A percentile compares a stretch with the other conserved stretches of the same genome.
phyloP scores from a whole-genome alignment of 2,329 filamentous ascomycete species.

The Scedosporium dehoogii region DNA sequence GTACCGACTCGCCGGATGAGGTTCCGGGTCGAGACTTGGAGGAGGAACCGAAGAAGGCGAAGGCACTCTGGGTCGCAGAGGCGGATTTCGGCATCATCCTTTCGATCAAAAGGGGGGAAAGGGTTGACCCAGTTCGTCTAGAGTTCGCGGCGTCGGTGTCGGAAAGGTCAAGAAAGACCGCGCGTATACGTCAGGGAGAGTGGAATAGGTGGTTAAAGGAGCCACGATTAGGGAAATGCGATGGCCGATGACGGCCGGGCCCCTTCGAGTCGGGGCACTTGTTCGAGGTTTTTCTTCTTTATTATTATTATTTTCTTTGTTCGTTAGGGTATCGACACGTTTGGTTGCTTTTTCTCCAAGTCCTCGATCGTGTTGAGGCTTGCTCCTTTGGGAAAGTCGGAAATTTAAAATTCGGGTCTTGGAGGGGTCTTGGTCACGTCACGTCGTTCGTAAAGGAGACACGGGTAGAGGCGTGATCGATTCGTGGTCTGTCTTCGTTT shows the following conservation, averaged over 20 bases:
- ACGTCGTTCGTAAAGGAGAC: background rate
- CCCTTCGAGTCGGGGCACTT: background rate
- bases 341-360: background rate
- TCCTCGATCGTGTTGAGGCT: background rate
- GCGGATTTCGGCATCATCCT: slow-evolving; percentile 10
- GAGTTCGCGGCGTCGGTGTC: background rate
- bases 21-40: slow-evolving; percentile 7
- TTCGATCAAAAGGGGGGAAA: background rate
- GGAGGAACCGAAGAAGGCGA: slow-evolving; percentile 5
- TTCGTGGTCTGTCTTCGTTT: background rate
- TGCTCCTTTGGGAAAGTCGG: background rate
- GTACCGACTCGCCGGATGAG: slow-evolving; percentile 1
- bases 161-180: background rate
- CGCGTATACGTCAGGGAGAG: too few relatives aligned
- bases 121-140: background rate
- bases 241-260: background rate
- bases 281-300: background rate
- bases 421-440: background rate
- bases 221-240: background rate
- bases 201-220: background rate
- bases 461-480: background rate
- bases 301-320: background rate
- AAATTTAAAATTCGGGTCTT: background rate
- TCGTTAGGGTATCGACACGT: background rate
- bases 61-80: slow-evolving; percentile 30